A percentile compares a stretch with the other conserved stretches of the same genome.
phyloP scores from a whole-genome alignment of 257 asterid species.

The Marsdenia floribunda region DNA sequence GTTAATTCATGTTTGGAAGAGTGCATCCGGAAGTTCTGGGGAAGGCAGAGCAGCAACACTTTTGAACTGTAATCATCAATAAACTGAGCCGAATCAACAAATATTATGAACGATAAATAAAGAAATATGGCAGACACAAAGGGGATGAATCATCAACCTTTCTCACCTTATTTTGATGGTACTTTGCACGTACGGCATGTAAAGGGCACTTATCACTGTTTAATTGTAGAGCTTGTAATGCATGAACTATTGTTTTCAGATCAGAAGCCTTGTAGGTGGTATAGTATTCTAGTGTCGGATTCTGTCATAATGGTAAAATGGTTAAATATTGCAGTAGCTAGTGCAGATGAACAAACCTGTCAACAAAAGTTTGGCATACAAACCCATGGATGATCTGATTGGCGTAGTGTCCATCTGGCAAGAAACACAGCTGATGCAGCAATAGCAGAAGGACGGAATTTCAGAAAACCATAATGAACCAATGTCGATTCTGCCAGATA shows the following conservation, averaged over 20 bases:
- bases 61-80: constrained; percentile 1
- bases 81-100: neutral
- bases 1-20: constrained; percentile 5
- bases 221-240: constrained; percentile 59
- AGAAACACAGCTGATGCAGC: constrained; percentile 70
- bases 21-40: constrained; percentile 5
- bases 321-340: neutral
- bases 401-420: constrained; percentile 46
- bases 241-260: constrained; percentile 40
- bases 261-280: constrained; percentile 32
- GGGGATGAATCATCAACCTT: neutral
- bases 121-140: neutral
- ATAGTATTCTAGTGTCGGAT: constrained; percentile 28
- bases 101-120: no score
- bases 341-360: constrained; percentile 2
- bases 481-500: constrained; percentile 79
- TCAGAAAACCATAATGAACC: constrained; percentile 58
- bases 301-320: constrained; percentile 24
- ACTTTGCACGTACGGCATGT: constrained; percentile 60
- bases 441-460: constrained; percentile 65
- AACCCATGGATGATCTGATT: constrained; percentile 87
- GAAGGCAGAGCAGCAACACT: constrained; percentile 10
- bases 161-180: constrained; percentile 60
- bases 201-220: constrained; percentile 39
- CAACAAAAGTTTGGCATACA: constrained; percentile 20